Percentiles rank a stretch among this genome's conserved stretches.
phyloP scores from a whole-genome alignment of 2,329 filamentous ascomycete species.

The Diplocarpon rosae region DNA sequence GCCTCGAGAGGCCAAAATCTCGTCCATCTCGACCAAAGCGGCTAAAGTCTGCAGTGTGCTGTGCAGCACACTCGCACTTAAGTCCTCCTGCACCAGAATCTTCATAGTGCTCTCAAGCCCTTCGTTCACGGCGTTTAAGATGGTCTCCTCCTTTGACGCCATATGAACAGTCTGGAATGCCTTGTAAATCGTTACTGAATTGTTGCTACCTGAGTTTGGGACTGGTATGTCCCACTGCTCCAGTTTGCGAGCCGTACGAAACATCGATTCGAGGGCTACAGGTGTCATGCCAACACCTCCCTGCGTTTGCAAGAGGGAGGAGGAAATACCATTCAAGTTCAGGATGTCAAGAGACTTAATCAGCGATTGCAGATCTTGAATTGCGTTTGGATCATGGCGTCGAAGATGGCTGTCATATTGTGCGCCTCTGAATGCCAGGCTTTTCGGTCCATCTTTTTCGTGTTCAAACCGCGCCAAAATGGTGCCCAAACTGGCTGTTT shows the following conservation, averaged over 20 bases:
- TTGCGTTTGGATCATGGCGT: slow-evolving; percentile 41
- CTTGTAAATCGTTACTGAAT: slow-evolving; percentile 64
- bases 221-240: slow-evolving; percentile 88
- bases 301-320: slow-evolving; percentile 62
- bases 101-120: slow-evolving; percentile 51
- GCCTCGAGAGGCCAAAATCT: slow-evolving; percentile 54
- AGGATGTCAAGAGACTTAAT: slow-evolving; percentile 69
- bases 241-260: slow-evolving; percentile 68
- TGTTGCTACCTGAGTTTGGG: slow-evolving; percentile 49
- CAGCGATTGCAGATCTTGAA: slow-evolving; percentile 54
- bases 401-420: slow-evolving; percentile 80
- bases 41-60: slow-evolving; percentile 53
- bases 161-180: slow-evolving; percentile 70
- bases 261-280: slow-evolving; percentile 57
- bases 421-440: slow-evolving; percentile 80
- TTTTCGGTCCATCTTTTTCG: slow-evolving; percentile 78
- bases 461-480: slow-evolving; percentile 79
- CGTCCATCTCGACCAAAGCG: slow-evolving; percentile 69
- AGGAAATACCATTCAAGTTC: slow-evolving; percentile 76
- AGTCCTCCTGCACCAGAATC: slow-evolving; percentile 37
- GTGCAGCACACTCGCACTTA: slow-evolving; percentile 42
- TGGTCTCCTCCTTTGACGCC: slow-evolving; percentile 42
- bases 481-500: slow-evolving; percentile 63
- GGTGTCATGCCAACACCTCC: slow-evolving; percentile 46
- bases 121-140: slow-evolving; percentile 49